Conservation (phyloP, 345 rosid genomes). For the Camelina sativa region DNA sequence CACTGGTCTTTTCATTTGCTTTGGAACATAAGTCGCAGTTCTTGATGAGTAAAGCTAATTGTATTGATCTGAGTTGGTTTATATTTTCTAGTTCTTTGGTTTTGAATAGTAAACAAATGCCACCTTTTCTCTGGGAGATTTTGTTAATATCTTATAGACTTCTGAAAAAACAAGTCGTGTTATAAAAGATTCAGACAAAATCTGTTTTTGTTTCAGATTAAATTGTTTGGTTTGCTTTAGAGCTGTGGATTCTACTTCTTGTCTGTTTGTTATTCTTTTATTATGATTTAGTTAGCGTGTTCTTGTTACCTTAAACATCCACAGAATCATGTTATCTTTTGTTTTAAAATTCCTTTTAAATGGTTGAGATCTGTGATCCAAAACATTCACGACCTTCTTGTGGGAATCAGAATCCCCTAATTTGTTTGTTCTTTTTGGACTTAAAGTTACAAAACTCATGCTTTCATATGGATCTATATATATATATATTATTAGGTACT, state of each 20-base stretch:
- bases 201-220: slow-evolving; percentile 32
- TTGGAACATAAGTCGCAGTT: slow-evolving; percentile 2
- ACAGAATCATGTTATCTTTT: slow-evolving; percentile 6
- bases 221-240: slow-evolving; percentile 31
- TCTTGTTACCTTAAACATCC: slow-evolving; percentile 36
- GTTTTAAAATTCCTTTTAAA: background rate
- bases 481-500: background rate
- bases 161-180: slow-evolving; percentile 22
- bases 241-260: slow-evolving; percentile 48
- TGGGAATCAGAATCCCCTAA: background rate
- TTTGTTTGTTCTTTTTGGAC: background rate
- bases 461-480: too few relatives aligned
- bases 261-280: slow-evolving; percentile 35
- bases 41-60: background rate
- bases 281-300: slow-evolving; percentile 37
- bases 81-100: background rate
- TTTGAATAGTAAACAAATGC: background rate
- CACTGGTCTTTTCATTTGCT: slow-evolving; percentile 8
- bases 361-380: background rate
- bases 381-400: background rate
- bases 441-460: too few relatives aligned
- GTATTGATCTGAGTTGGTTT: slow-evolving; percentile 6
- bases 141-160: slow-evolving; percentile 26
- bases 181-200: slow-evolving; percentile 53
- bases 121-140: slow-evolving; percentile 18